phyloP scores from a whole-genome alignment of 129 eudicot species.

The Flaveria sonorensis region DNA sequence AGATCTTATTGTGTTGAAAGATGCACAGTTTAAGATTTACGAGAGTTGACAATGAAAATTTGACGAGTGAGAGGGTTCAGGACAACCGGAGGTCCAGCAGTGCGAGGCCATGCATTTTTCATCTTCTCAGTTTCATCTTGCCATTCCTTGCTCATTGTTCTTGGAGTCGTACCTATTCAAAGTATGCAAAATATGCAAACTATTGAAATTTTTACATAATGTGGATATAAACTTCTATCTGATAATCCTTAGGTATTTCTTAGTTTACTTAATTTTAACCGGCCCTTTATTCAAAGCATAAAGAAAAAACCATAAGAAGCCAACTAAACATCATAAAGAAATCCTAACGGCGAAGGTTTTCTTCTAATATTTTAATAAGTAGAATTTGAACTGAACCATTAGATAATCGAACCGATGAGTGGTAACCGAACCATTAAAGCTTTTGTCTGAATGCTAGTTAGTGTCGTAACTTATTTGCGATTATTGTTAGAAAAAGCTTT shows the following conservation, averaged over 20 bases:
- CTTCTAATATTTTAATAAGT: too few species aligned
- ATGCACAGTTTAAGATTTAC: constrained; percentile 12
- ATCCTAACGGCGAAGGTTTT: too few species aligned
- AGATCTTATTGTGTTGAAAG: neutral
- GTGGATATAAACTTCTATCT: neutral
- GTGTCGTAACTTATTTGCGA: too few species aligned
- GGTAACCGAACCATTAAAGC: too few species aligned
- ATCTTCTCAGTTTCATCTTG: constrained; percentile 37
- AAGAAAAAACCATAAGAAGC: too few species aligned
- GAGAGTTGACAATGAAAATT: constrained; percentile 35
- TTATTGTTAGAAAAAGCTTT: too few species aligned
- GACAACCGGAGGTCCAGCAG: constrained; percentile 38
- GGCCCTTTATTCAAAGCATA: too few species aligned
- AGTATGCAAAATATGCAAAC: constrained; percentile 7
- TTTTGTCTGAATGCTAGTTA: too few species aligned
- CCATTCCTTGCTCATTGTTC: constrained; percentile 43
- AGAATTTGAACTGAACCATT: too few species aligned
- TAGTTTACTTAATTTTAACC: too few species aligned
- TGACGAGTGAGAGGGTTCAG: constrained; percentile 41
- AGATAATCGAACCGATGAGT: too few species aligned
- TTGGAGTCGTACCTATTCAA: constrained; percentile 37
- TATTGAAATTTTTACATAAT: neutral
- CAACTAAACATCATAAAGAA: too few species aligned
- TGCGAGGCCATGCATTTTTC: constrained; percentile 41
- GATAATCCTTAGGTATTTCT: neutral